Conservation (phyloP, 2,329 filamentous ascomycete species). For the Colletotrichum kahawae region DNA sequence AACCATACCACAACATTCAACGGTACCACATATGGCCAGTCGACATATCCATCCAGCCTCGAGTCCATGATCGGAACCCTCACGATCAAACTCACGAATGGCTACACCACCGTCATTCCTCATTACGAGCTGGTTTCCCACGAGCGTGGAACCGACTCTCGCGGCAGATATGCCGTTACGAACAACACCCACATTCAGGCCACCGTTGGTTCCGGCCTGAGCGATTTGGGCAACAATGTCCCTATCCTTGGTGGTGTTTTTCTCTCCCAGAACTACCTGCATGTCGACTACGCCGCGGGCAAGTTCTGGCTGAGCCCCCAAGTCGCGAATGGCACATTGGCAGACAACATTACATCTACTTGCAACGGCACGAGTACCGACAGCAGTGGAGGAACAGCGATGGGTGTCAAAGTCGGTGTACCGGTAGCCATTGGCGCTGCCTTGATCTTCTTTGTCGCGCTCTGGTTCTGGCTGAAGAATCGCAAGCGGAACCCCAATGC, state of each 20-base stretch:
- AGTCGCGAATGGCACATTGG: conserved; percentile 11
- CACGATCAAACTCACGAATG: conserved; percentile 21
- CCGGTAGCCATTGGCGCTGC: conserved; percentile 6
- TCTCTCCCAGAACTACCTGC: conserved; percentile 23
- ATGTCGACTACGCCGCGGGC: conserved; percentile 15
- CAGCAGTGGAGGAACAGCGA: not conserved
- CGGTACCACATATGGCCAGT: not conserved
- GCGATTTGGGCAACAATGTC: conserved; percentile 21
- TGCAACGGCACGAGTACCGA: not conserved
- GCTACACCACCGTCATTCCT: conserved; percentile 23
- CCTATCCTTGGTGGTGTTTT: conserved; percentile 21
- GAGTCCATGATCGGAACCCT: conserved; percentile 17
- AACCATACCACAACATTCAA: not conserved
- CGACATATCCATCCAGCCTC: not conserved
- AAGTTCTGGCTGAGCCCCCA: conserved; percentile 24
- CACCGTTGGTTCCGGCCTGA: conserved; percentile 5
- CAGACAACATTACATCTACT: conserved; percentile 7
- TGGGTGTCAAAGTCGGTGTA: conserved; percentile 6
- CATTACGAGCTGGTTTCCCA: conserved; percentile 22
- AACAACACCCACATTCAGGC: conserved; percentile 17
- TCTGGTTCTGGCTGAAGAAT: conserved; percentile 15
- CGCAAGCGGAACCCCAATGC: not conserved
- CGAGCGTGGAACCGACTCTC: conserved; percentile 20
- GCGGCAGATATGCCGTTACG: conserved; percentile 14
- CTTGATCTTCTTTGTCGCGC: not conserved